Evolutionary conservation across 345 rosid species (phyloP), one percentile per base, ranked within the genome.

Genomic region (Citrus trifoliata): DNA sequence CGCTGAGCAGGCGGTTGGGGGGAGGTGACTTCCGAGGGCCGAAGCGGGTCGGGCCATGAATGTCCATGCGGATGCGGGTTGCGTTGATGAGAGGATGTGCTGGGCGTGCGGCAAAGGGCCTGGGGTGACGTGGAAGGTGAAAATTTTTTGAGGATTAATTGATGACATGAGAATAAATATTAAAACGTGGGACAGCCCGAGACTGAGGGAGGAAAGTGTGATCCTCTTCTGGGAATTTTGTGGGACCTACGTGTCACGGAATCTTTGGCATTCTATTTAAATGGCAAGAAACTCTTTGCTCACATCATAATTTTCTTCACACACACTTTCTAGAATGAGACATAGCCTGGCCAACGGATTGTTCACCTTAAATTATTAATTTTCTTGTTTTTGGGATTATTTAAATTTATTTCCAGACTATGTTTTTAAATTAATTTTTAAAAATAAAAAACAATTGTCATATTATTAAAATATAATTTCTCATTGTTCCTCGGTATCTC

Each of bases 1-100:
- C 68, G 78, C 82, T 84, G 35, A 88, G 82, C 37, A 85, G 80
- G 53, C 88, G 83, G 66, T 85, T 88, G 59, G 79, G 35, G 30
- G 85, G 53, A 5, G 77, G 79, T 73, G 82, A 67, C 71, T 78
- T 67, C 77, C 81, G 73, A 42, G 74, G 75, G 71, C 84, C 74
- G 81, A 80, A 77, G 18, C 83, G 88, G 71, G 86, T 48, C 30
- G 85, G 78, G 56, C 76, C 86, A 55, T 75, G 63, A 35, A 81
- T 61, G 59, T 89, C 89, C 90, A 84, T 86, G 18, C 48, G 58
- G 42, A 24, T 28, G 16, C 70, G 53, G 85, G 73, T 56, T 78
- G 40, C 68, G 55, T 7, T 4, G 61, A 9, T 28, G 66, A 62
- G 27, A 69, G 13, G 46, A 62, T 67, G 22, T 8, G 12, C 2